Percentiles rank a stretch among this genome's conserved stretches.
These are phyloP conservation scores for Lodderomyces theae DNA, from an alignment of 1,139 yeast genomes.

Conservation along the genomic window DNA sequence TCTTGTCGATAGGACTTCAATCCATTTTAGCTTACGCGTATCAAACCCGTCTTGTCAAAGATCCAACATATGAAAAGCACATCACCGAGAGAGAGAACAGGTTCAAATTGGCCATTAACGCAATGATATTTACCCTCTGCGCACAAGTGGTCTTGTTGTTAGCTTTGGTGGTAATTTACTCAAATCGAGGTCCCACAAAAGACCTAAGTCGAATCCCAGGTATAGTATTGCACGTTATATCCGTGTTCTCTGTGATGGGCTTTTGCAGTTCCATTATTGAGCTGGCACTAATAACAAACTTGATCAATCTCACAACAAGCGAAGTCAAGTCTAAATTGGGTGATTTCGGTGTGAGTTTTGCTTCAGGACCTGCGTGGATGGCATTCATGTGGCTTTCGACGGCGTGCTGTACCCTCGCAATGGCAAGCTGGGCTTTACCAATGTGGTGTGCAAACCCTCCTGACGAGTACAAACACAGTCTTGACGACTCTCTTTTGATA, in stretches of 20 bases:
- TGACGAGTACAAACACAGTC: background rate
- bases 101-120: slow-evolving; percentile 12
- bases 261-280: slow-evolving; percentile 30
- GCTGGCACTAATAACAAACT: slow-evolving; percentile 24
- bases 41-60: slow-evolving; percentile 15
- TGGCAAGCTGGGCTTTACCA: slow-evolving; percentile 38
- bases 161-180: slow-evolving; percentile 33
- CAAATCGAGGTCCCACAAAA: slow-evolving; percentile 20
- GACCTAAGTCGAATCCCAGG: slow-evolving; percentile 29
- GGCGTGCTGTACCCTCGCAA: slow-evolving; percentile 23
- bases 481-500: slow-evolving; percentile 5
- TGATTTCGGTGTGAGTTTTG: slow-evolving; percentile 43
- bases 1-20: slow-evolving; percentile 38
- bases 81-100: slow-evolving; percentile 19
- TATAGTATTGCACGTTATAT: slow-evolving; percentile 29
- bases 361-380: slow-evolving; percentile 43
- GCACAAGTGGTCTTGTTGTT: slow-evolving; percentile 27
- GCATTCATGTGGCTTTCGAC: slow-evolving; percentile 38
- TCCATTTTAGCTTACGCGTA: slow-evolving; percentile 50
- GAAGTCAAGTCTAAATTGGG: slow-evolving; percentile 36
- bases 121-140: slow-evolving; percentile 24
- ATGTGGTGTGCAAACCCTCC: slow-evolving; percentile 46
- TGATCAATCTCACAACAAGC: slow-evolving; percentile 22
- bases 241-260: slow-evolving; percentile 32
- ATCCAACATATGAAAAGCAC: slow-evolving; percentile 19